Conservation (phyloP, 148 eudicot genomes). For the Vaccinium darrowii region DNA sequence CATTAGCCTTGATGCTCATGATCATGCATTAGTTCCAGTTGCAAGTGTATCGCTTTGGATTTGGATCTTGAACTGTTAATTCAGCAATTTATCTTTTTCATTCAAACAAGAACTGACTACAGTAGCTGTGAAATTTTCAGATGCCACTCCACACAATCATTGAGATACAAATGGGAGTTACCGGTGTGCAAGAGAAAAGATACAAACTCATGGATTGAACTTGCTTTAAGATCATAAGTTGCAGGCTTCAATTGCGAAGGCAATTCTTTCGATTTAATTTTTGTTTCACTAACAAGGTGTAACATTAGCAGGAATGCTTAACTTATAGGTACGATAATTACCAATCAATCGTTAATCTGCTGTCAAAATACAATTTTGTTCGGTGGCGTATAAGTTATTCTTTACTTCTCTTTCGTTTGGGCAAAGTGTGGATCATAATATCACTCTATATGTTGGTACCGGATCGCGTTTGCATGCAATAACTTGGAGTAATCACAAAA, state of each 20-base stretch:
- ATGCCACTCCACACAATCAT: constrained; percentile 98
- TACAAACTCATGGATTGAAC: constrained; percentile 89
- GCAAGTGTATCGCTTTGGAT: neutral
- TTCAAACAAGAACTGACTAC: constrained; percentile 10
- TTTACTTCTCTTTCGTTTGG: too few species aligned
- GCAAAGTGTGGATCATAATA: too few species aligned
- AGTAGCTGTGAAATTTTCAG: constrained; percentile 39
- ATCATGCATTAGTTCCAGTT: neutral
- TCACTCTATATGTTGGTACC: too few species aligned
- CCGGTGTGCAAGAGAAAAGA: constrained; percentile 96
- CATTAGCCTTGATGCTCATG: neutral
- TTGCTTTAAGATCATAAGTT: constrained; percentile 11
- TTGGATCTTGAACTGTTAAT: neutral
- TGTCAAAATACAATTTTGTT: neutral
- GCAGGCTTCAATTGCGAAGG: constrained; percentile 10
- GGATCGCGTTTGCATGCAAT: too few species aligned
- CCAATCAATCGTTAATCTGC: neutral
- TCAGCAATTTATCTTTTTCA: neutral
- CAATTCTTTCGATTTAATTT: neutral
- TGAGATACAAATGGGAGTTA: constrained; percentile 99
- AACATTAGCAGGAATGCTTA: neutral
- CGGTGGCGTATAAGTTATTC: neutral
- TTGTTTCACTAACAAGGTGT: neutral
- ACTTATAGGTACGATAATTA: neutral
- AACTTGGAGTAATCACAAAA: too few species aligned